Base-by-base conservation (phyloP, 495 filamentous ascomycete species). In the Penicillium longicatenatum region DNA sequence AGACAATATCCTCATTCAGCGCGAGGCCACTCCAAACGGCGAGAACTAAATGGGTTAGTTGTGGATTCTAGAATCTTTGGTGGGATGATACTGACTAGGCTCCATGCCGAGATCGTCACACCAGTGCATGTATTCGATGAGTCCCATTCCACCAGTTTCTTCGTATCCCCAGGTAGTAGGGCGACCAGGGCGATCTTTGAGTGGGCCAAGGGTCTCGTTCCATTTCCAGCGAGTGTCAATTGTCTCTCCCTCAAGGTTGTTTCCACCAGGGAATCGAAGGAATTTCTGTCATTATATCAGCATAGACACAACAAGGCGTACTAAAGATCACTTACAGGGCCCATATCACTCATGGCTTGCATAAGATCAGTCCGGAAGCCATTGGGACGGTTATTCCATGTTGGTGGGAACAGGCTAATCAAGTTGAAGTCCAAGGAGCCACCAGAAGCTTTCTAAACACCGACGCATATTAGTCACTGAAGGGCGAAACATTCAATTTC, bases 371-470 rank as follows among this genome's bases (percentile, higher is more conserved):
- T 70, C 7, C 85, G 72, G 68, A 89, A 67, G 1, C 87, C 87
- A 63, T 90, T 89, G n/a, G 79, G 72, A 24, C 85, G 74, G 41
- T 70, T 39, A 19, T 70, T 68, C 61, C 61, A 89, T 7, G 87
- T 89, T 6, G 85, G 85, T 1, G 86, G 87, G 69, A 89, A 90
- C 22, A 90, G 64, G 37, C 79, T 84, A 60, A 90, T 84, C 33
- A 91, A 65, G 55, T 86, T 82, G 63, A 90, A 87, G 61, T 88
- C 82, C 24, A 89, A 80, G 3, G 76, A 81, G 14, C 75, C 74
- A 14, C 67, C 71, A 17, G 68, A 67, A n/a, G 73, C 71, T 50
- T 77, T 78, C 56, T 72, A 35, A 1, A 26, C 4, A 30, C 11
- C 3, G 7, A 6, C n/a, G 2, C 35, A 19, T 30, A 11, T 17